Evolutionary conservation across 441 rosid species (phyloP).

Genomic region (Bocquillonia castaneifolia): DNA sequence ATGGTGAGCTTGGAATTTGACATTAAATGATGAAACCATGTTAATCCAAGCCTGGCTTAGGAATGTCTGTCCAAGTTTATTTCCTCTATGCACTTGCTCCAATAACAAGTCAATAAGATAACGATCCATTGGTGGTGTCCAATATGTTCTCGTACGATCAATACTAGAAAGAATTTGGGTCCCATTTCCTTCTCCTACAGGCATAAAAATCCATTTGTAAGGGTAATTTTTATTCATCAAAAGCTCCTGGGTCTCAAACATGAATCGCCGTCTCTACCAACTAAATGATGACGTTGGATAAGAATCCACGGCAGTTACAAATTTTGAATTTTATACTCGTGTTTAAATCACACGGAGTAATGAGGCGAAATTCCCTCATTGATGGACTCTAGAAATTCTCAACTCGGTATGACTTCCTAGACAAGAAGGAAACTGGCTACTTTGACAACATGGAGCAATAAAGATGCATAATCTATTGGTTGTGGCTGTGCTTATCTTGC

Average conservation of each 20-base stretch:
- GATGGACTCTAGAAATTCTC: constrained; percentile 5
- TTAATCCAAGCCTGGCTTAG: constrained; percentile 72
- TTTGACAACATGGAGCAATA: neutral
- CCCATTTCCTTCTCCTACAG: constrained; percentile 44
- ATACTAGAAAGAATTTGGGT: constrained; percentile 26
- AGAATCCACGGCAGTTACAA: neutral
- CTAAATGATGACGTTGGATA: constrained; percentile 13
- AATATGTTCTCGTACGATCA: constrained; percentile 79
- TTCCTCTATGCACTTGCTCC: constrained; percentile 71
- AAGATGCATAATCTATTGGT: neutral
- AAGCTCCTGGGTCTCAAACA: constrained; percentile 7
- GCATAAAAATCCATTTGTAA: constrained; percentile 14
- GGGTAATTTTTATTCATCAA: constrained; percentile 18
- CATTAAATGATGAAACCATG: constrained; percentile 60
- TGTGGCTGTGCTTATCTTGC: neutral
- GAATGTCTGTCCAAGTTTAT: constrained; percentile 80
- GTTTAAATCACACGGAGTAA: neutral
- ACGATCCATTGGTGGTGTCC: constrained; percentile 92
- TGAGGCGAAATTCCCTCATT: neutral
- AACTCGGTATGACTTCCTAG: constrained; percentile 1
- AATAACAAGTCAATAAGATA: constrained; percentile 67
- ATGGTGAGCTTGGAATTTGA: constrained; percentile 53
- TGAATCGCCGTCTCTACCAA: neutral
- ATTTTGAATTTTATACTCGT: neutral
- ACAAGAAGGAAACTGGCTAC: neutral